These are phyloP conservation scores for Gillenia trifoliata DNA, from an alignment of 306 rosid species.

Conservation along the genomic window DNA sequence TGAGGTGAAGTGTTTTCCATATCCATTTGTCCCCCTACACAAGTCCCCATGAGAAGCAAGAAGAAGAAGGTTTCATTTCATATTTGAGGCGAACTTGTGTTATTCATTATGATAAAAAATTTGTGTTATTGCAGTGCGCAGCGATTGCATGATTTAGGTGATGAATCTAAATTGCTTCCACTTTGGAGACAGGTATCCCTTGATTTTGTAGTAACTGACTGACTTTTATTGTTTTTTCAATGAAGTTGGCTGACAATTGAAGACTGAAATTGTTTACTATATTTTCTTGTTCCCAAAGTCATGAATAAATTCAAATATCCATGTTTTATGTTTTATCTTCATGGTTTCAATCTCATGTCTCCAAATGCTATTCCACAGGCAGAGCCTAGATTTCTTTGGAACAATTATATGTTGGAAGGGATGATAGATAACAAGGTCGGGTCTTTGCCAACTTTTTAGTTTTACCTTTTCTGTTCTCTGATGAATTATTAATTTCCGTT, in stretches of 20 bases:
- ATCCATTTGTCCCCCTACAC: not conserved
- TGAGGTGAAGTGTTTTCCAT: slow-evolving; percentile 61
- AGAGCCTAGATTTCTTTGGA: slow-evolving; percentile 96
- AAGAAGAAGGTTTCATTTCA: not conserved
- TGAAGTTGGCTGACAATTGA: slow-evolving; percentile 5
- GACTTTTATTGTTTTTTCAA: slow-evolving; percentile 3
- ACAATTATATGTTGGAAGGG: slow-evolving; percentile 85
- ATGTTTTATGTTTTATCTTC: slow-evolving; percentile 10
- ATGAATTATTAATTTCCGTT: slow-evolving; percentile 9
- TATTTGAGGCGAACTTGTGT: slow-evolving; percentile 1
- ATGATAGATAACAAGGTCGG: slow-evolving; percentile 88
- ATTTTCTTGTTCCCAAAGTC: slow-evolving; percentile 11
- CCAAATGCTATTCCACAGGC: slow-evolving; percentile 54
- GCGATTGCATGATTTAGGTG: slow-evolving; percentile 67
- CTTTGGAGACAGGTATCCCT: slow-evolving; percentile 91
- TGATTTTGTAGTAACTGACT: slow-evolving; percentile 1
- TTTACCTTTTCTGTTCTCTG: slow-evolving; percentile 15
- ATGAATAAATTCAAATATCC: slow-evolving; percentile 10
- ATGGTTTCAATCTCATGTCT: slow-evolving; percentile 23
- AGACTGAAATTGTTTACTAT: not conserved
- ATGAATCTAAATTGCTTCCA: slow-evolving; percentile 82
- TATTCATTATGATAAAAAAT: slow-evolving; percentile 1
- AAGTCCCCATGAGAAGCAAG: not conserved
- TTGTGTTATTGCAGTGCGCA: slow-evolving; percentile 56
- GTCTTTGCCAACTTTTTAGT: slow-evolving; percentile 12